Evolutionary conservation across 495 filamentous ascomycete species (phyloP).

Genomic region (Friedmanniomyces simplex): DNA sequence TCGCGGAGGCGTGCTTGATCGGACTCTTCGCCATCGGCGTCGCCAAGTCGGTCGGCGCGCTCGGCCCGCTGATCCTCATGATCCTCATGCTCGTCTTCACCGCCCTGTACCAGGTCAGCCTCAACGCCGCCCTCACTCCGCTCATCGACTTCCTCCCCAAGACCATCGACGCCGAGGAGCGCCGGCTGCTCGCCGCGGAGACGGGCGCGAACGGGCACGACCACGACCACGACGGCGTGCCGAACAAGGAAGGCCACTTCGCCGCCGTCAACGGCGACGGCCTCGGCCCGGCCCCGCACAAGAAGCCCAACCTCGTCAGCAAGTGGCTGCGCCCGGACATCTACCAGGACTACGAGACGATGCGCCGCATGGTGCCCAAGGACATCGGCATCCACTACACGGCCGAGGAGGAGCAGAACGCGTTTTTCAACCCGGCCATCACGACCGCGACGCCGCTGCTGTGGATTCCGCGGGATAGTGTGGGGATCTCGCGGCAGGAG

Average conservation of each 20-base stretch:
- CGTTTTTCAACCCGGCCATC: slow-evolving; percentile 61
- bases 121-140: slow-evolving; percentile 69
- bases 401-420: slow-evolving; percentile 43
- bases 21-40: slow-evolving; percentile 70
- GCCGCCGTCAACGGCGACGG: neutral
- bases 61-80: slow-evolving; percentile 77
- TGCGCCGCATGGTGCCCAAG: slow-evolving; percentile 63
- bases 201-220: slow-evolving; percentile 23
- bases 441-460: slow-evolving; percentile 47
- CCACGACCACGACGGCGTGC: slow-evolving; percentile 21
- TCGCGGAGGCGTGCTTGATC: slow-evolving; percentile 76
- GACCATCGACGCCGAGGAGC: slow-evolving; percentile 53
- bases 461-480: slow-evolving; percentile 61
- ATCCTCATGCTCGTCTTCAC: slow-evolving; percentile 71
- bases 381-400: slow-evolving; percentile 42
- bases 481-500: slow-evolving; percentile 54
- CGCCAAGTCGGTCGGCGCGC: slow-evolving; percentile 35
- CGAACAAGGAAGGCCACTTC: slow-evolving; percentile 5
- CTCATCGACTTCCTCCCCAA: slow-evolving; percentile 73
- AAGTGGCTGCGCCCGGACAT: slow-evolving; percentile 73
- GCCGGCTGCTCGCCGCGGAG: slow-evolving; percentile 46
- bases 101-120: slow-evolving; percentile 68
- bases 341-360: slow-evolving; percentile 57
- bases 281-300: slow-evolving; percentile 27
- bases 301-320: slow-evolving; percentile 47